These are phyloP conservation scores for Coemansia furcata DNA, from an alignment of 192 early-diverging fungal genomes.

Conservation along the genomic window DNA sequence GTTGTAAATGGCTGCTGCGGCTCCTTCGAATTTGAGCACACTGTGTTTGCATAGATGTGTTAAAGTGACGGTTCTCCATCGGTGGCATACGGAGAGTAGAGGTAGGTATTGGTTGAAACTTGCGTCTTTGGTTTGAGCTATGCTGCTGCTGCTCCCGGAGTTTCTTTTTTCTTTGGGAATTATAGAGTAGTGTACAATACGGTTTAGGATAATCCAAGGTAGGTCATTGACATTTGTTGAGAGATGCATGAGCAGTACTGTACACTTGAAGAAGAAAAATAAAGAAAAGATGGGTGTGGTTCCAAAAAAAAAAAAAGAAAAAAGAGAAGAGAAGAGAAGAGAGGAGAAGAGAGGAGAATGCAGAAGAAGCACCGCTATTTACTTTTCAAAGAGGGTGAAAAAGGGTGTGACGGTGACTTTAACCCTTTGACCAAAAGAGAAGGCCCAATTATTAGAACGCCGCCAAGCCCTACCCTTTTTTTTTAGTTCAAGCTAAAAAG, in stretches of 20 bases:
- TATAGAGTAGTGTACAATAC: neutral
- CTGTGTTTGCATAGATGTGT: slow-evolving; percentile 2
- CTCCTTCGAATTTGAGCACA: neutral
- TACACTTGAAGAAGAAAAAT: neutral
- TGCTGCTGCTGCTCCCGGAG: neutral
- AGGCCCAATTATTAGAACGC: neutral
- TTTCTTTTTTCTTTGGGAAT: neutral
- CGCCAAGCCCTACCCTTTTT: neutral
- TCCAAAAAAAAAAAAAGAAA: neutral
- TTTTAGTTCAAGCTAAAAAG: neutral
- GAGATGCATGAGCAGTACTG: neutral
- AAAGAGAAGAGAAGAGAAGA: too few species aligned
- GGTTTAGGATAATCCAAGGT: slow-evolving; percentile 3
- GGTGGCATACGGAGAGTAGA: neutral
- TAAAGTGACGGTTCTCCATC: neutral
- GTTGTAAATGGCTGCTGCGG: neutral
- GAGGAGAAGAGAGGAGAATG: neutral
- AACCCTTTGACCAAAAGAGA: neutral
- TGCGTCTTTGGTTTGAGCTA: neutral
- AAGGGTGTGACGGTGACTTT: neutral
- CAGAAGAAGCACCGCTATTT: neutral
- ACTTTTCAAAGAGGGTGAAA: neutral
- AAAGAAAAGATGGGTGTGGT: neutral
- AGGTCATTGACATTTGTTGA: neutral
- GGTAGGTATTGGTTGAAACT: neutral